phyloP scores from a whole-genome alignment of 768 basidiomycete genomes.

The Leccinum fibrillosum region DNA sequence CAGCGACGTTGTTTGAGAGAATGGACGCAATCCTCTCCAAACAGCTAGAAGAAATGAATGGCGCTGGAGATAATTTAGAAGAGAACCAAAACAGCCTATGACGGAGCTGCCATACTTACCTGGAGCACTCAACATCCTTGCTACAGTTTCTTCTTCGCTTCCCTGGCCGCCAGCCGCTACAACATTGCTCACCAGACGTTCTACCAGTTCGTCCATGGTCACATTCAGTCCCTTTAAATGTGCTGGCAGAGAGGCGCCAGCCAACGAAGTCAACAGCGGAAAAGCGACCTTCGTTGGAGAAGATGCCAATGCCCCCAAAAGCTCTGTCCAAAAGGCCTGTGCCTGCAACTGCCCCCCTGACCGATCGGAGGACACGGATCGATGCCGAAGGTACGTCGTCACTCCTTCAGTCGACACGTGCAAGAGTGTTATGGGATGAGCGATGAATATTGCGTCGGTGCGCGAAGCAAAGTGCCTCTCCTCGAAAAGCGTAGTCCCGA shows the following conservation, averaged over 20 bases:
- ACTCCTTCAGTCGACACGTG: slow-evolving; percentile 42
- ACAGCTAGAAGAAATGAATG: slow-evolving; percentile 21
- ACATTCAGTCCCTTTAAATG: slow-evolving; percentile 43
- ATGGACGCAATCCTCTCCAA: slow-evolving; percentile 13
- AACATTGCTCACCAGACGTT: slow-evolving; percentile 9
- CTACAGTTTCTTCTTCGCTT: background rate
- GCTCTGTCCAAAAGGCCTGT: slow-evolving; percentile 21
- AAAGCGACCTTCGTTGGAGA: slow-evolving; percentile 30
- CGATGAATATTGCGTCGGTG: slow-evolving; percentile 42
- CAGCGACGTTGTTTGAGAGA: slow-evolving; percentile 15
- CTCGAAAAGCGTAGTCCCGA: slow-evolving; percentile 49
- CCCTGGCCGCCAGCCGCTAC: background rate
- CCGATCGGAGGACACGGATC: slow-evolving; percentile 9
- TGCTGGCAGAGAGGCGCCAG: slow-evolving; percentile 37
- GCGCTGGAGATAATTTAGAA: slow-evolving; percentile 9
- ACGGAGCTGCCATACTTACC: slow-evolving; percentile 17
- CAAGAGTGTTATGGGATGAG: slow-evolving; percentile 40
- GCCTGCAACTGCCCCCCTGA: slow-evolving; percentile 7
- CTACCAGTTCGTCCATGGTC: slow-evolving; percentile 46
- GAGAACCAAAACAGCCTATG: background rate
- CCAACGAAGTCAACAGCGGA: slow-evolving; percentile 41
- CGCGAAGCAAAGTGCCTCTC: slow-evolving; percentile 39
- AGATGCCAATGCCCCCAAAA: slow-evolving; percentile 43
- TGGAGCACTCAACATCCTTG: slow-evolving; percentile 15
- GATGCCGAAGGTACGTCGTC: slow-evolving; percentile 46